Evolutionary conservation across 768 basidiomycete genomes (phyloP).

Genomic region (Podaxis rugospora): DNA sequence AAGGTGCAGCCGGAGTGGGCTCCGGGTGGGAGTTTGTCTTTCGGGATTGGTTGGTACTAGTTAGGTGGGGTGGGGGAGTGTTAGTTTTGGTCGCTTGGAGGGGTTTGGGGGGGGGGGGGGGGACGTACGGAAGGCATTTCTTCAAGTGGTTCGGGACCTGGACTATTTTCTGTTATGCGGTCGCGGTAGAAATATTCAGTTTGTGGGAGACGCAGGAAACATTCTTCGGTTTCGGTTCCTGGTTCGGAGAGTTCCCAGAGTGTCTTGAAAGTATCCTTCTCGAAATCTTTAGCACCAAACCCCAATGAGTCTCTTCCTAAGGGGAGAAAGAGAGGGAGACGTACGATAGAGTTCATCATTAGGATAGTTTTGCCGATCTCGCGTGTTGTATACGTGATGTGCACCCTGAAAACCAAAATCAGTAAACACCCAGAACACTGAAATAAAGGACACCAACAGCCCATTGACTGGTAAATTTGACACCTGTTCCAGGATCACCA

Average conservation of each 20-base stretch:
- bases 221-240: constrained; percentile 48
- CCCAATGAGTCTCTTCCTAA: background rate
- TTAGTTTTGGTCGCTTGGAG: no score
- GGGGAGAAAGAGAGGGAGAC: background rate
- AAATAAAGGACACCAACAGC: constrained; percentile 45
- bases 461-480: constrained; percentile 78
- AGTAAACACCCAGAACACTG: background rate
- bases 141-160: constrained; percentile 38
- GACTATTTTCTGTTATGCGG: constrained; percentile 15
- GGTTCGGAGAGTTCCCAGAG: constrained; percentile 73
- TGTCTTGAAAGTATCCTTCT: constrained; percentile 66
- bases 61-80: background rate
- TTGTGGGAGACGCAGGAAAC: constrained; percentile 61
- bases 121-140: constrained; percentile 50
- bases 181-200: constrained; percentile 52
- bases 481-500: constrained; percentile 59
- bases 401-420: constrained; percentile 39
- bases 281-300: constrained; percentile 43
- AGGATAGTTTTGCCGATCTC: constrained; percentile 4
- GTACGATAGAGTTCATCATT: constrained; percentile 9
- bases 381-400: constrained; percentile 63
- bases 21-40: constrained; percentile 28
- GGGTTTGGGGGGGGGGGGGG: background rate
- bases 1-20: constrained; percentile 50
- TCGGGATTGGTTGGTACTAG: constrained; percentile 33